These are phyloP conservation scores for Akanthomyces lecanii DNA, from an alignment of 2,329 filamentous ascomycete species.

Conservation along the genomic window DNA sequence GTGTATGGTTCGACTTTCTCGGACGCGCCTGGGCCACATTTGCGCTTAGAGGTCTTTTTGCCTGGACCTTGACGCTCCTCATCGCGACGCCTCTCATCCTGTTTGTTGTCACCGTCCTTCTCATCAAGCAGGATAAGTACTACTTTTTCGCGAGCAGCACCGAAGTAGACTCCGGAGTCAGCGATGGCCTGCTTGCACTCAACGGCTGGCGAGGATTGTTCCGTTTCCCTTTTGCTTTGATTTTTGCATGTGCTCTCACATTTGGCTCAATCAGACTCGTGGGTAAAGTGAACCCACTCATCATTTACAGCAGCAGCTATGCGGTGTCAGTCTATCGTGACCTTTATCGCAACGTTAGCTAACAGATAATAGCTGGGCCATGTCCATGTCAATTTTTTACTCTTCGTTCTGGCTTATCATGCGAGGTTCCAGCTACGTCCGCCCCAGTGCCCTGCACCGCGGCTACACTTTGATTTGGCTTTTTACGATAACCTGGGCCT, in stretches of 20 bases:
- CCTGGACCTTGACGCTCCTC: conserved; percentile 77
- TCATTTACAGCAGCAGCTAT: conserved; percentile 87
- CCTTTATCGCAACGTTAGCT: not conserved
- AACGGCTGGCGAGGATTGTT: conserved; percentile 79
- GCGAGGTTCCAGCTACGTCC: conserved; percentile 69
- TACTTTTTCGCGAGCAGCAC: conserved; percentile 73
- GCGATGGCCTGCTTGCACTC: conserved; percentile 58
- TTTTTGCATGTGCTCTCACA: conserved; percentile 62
- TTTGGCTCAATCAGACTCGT: conserved; percentile 71
- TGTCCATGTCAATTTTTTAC: conserved; percentile 79
- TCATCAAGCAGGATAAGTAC: conserved; percentile 73
- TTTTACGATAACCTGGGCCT: conserved; percentile 67
- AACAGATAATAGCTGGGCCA: conserved; percentile 58
- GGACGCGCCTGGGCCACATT: conserved; percentile 76
- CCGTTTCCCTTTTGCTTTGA: conserved; percentile 73
- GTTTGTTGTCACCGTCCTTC: conserved; percentile 61
- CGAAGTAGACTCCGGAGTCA: conserved; percentile 53
- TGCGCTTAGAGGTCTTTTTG: conserved; percentile 77
- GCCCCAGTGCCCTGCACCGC: conserved; percentile 82
- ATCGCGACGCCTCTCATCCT: conserved; percentile 74
- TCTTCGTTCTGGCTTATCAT: conserved; percentile 79
- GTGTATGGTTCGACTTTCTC: conserved; percentile 93
- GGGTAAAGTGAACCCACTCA: conserved; percentile 79
- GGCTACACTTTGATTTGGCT: conserved; percentile 81
- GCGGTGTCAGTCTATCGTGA: conserved; percentile 51